Conservation (phyloP, 805 yeast species). For the Saturnispora diversa region DNA sequence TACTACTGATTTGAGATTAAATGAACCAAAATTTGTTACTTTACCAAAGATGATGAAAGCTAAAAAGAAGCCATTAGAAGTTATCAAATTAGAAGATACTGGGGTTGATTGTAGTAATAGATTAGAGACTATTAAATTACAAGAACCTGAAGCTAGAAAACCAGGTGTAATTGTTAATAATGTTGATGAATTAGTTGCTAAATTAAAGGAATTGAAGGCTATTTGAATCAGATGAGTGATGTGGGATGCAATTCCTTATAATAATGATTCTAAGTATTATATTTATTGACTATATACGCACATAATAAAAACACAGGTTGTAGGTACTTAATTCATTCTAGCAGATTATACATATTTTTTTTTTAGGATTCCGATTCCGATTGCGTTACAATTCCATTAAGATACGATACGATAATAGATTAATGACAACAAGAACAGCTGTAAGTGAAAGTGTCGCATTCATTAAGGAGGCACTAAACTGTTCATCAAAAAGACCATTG, state of each 20-base stretch:
- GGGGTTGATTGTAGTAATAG: constrained; percentile 59
- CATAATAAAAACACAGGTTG: too few species aligned
- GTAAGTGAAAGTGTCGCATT: constrained; percentile 11
- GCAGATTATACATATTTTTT: not conserved
- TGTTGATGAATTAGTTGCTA: constrained; percentile 75
- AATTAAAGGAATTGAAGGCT: constrained; percentile 71
- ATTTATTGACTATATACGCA: too few species aligned
- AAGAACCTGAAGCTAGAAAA: constrained; percentile 76
- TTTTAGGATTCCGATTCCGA: too few species aligned
- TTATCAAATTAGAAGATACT: constrained; percentile 55
- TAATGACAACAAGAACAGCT: not conserved
- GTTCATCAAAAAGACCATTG: constrained; percentile 25
- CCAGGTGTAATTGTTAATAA: constrained; percentile 74
- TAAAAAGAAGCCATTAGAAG: constrained; percentile 85
- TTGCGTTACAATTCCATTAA: too few species aligned
- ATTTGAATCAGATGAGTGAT: constrained; percentile 31
- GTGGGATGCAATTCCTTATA: not conserved
- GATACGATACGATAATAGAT: not conserved
- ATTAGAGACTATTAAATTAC: constrained; percentile 60
- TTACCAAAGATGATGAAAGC: constrained; percentile 98
- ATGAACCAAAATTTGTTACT: constrained; percentile 93
- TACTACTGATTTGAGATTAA: constrained; percentile 89
- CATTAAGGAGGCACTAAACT: constrained; percentile 25
- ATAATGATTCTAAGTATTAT: too few species aligned
- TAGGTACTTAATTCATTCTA: too few species aligned